phyloP scores from a whole-genome alignment of 768 basidiomycete species.

The Auricularia auricula-judae region DNA sequence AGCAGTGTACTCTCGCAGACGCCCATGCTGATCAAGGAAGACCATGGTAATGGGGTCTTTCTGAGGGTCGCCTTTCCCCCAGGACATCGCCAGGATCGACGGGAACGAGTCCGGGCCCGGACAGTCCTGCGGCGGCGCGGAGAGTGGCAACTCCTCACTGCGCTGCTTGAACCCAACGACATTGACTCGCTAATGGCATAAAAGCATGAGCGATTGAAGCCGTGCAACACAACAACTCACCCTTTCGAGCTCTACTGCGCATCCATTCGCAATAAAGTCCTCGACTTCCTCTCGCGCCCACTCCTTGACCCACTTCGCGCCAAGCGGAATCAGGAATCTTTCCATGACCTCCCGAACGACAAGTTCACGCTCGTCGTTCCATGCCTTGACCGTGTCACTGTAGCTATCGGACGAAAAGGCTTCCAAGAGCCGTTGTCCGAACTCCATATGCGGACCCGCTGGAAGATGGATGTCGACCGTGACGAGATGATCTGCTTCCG shows the following conservation, averaged over 20 bases:
- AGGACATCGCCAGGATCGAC: slow-evolving; percentile 81
- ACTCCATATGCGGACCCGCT: slow-evolving; percentile 44
- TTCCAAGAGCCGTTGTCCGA: slow-evolving; percentile 66
- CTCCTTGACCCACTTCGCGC: slow-evolving; percentile 81
- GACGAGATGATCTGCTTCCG: slow-evolving; percentile 83
- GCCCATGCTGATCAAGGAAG: slow-evolving; percentile 79
- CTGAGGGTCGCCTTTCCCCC: slow-evolving; percentile 90
- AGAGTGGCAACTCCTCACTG: neutral
- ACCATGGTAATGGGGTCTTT: slow-evolving; percentile 82
- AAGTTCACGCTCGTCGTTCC: slow-evolving; percentile 78
- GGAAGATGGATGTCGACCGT: slow-evolving; percentile 62
- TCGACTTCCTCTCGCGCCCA: slow-evolving; percentile 85
- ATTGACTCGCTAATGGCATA: slow-evolving; percentile 8
- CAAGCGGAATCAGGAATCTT: slow-evolving; percentile 73
- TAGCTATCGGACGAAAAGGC: slow-evolving; percentile 80
- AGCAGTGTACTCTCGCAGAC: slow-evolving; percentile 80
- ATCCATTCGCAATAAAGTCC: slow-evolving; percentile 61
- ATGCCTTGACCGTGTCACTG: slow-evolving; percentile 74
- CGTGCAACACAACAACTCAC: slow-evolving; percentile 33
- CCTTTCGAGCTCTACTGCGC: slow-evolving; percentile 55
- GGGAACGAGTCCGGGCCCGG: slow-evolving; percentile 30
- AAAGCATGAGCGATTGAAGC: slow-evolving; percentile 2
- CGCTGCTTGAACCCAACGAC: neutral
- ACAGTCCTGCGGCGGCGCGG: neutral
- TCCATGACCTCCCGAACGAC: slow-evolving; percentile 73